Evolutionary conservation across 2,329 filamentous ascomycete genomes (phyloP), one percentile per base, ranked within the genome.

Genomic region (Cordyceps tenuipes): DNA sequence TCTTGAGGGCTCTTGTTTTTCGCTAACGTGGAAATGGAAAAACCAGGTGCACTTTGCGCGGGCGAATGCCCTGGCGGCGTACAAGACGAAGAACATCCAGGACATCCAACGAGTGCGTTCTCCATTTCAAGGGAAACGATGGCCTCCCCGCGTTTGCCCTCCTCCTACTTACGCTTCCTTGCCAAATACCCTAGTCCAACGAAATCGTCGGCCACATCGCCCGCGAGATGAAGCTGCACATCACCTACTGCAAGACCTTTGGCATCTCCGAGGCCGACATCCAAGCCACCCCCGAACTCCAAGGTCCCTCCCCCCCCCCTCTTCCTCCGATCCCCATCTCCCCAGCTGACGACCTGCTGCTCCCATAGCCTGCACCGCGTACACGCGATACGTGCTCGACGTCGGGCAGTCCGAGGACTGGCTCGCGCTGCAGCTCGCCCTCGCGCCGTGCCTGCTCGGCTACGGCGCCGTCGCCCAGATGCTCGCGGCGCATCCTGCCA

Each of bases 361-460:
- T n/a, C 43, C 17, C 5, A 36, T 65, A 80, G 87, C 88, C n/a
- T 91, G 88, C 68, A 90, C 86, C 9, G 89, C 90, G 48, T 94
- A 95, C 71, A 91, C 88, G 26, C 77, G 89, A 70, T 96, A 93
- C 71, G 87, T 96, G 29, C 84, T 97, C 59, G 93, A 97, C 68
- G 81, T 96, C 21, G 93, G 93, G 7, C 85, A 91, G 66, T 91
- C 88, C 1, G 85, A 94, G 69, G 91, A 96, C 75, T 95, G 88
- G 86, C 79, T 97, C 49, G 91, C 87, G 4, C 81, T 97, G 10
- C 91, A 96, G 68, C 78, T 97, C 63, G 87, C 90, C 5, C 79
- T 97, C 58, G 85, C 92, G 15, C 91, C 93, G 0, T 97, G 93
- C 70, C 78, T 96, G 36, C 81, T 97, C n/a, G 93, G 93, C 47